Conservation (phyloP, 176 grass and related monocot genomes). For the Tillandsia fasciculata region DNA sequence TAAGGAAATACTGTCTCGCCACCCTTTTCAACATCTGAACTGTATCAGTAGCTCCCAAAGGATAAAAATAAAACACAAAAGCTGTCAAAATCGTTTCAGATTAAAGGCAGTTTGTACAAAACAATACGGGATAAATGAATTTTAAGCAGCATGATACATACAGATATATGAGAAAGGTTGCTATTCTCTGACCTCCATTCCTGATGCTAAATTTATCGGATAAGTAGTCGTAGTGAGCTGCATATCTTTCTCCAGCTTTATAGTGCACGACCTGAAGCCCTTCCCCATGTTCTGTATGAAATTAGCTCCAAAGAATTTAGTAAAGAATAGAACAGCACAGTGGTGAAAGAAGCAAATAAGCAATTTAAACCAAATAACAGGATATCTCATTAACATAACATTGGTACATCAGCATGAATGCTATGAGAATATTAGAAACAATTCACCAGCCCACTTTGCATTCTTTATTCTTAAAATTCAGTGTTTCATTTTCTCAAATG, state of each 20-base stretch:
- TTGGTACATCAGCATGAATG: neutral
- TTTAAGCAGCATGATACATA: neutral
- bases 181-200: conserved; percentile 5
- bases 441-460: too few relatives aligned
- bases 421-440: neutral
- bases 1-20: conserved; percentile 6
- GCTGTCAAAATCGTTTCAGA: neutral
- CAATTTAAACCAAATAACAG: too few relatives aligned
- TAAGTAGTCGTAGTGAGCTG: conserved; percentile 12
- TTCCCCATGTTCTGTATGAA: conserved; percentile 13
- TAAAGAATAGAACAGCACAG: too few relatives aligned
- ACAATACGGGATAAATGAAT: neutral
- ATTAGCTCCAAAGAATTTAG: neutral
- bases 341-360: too few relatives aligned
- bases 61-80: neutral
- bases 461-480: too few relatives aligned
- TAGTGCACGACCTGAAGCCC: conserved; percentile 19
- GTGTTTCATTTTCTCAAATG: too few relatives aligned
- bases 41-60: neutral
- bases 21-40: conserved; percentile 11
- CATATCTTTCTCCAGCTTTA: conserved; percentile 17
- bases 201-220: neutral
- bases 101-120: neutral
- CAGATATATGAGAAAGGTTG: conserved; percentile 19
- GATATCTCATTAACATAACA: neutral